Evolutionary conservation across 768 basidiomycete species (phyloP).

Genomic region (Suillus subalutaceus): DNA sequence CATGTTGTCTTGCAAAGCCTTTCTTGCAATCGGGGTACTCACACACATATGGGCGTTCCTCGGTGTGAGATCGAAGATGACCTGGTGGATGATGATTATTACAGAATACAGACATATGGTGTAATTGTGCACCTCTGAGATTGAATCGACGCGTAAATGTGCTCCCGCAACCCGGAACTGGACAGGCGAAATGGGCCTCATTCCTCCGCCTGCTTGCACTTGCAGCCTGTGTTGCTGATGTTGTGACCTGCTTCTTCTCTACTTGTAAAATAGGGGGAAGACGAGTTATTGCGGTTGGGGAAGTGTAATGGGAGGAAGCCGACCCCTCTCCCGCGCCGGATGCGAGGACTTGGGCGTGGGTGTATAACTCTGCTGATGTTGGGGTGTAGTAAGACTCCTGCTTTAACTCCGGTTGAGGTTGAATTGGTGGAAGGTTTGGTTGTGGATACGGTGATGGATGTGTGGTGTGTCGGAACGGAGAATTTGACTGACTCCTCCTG

Average conservation of each 20-base stretch:
- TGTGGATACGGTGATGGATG: slow-evolving; percentile 42
- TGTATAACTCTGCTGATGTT: slow-evolving; percentile 57
- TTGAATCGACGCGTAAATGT: slow-evolving; percentile 97
- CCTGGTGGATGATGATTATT: slow-evolving; percentile 51
- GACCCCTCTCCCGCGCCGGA: slow-evolving; percentile 27
- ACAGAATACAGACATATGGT: slow-evolving; percentile 4
- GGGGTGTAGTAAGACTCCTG: slow-evolving; percentile 52
- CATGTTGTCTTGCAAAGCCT: slow-evolving; percentile 93
- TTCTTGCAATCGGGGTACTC: slow-evolving; percentile 95
- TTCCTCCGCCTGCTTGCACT: slow-evolving; percentile 88
- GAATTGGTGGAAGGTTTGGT: slow-evolving; percentile 32
- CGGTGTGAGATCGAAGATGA: slow-evolving; percentile 92
- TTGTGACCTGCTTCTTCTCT: slow-evolving; percentile 94
- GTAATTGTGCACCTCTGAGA: slow-evolving; percentile 61
- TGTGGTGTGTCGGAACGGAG: slow-evolving; percentile 41
- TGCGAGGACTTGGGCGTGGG: slow-evolving; percentile 46
- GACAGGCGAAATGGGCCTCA: slow-evolving; percentile 91
- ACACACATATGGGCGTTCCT: slow-evolving; percentile 92
- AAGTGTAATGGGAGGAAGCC: slow-evolving; percentile 32
- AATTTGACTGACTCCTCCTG: slow-evolving; percentile 34
- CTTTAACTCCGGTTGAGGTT: slow-evolving; percentile 36
- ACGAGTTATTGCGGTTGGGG: slow-evolving; percentile 42
- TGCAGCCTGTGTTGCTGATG: slow-evolving; percentile 89
- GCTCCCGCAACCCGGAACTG: slow-evolving; percentile 93
- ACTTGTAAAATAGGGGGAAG: slow-evolving; percentile 88